A percentile compares a stretch with the other conserved stretches of the same genome.
Conservation (phyloP, 2,329 filamentous ascomycete genomes). For the Boeremia lycopersici region DNA sequence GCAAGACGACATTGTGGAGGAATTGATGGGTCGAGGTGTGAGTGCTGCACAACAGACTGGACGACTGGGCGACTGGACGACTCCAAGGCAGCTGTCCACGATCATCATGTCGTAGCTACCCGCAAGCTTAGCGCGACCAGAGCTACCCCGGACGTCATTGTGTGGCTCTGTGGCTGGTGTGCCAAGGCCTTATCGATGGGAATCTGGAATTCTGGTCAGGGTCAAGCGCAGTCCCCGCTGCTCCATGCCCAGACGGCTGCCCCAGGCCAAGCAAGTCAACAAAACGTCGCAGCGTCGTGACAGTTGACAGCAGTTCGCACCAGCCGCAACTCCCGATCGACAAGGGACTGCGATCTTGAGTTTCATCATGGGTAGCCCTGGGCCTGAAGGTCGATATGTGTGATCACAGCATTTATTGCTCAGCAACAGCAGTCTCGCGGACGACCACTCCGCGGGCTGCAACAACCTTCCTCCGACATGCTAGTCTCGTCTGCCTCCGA, state of each 20-base stretch:
- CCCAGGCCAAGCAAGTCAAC: slow-evolving; percentile 20
- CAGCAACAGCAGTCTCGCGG: background rate
- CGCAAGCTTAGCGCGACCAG: slow-evolving; percentile 5
- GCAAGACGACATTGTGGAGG: slow-evolving; percentile 64
- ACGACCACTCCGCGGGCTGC: background rate
- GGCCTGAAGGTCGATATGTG: background rate
- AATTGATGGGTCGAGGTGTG: background rate
- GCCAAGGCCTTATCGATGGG: background rate
- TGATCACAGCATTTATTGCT: background rate
- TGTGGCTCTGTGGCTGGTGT: slow-evolving; percentile 11
- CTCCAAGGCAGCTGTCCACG: slow-evolving; percentile 11
- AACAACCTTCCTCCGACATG: slow-evolving; percentile 8
- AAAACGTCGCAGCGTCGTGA: slow-evolving; percentile 7
- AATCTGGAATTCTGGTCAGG: slow-evolving; percentile 3
- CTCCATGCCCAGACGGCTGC: slow-evolving; percentile 18
- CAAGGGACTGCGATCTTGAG: background rate
- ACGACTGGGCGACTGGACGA: background rate
- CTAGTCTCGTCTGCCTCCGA: slow-evolving; percentile 11
- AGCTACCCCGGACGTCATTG: slow-evolving; percentile 14
- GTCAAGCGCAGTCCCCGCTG: slow-evolving; percentile 12
- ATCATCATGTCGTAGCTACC: slow-evolving; percentile 13
- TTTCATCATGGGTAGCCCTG: background rate
- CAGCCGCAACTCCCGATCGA: background rate
- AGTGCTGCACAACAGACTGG: slow-evolving; percentile 2
- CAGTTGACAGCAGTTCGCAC: slow-evolving; percentile 16